Percentiles rank a stretch among this genome's conserved stretches.
Evolutionary conservation across 768 basidiomycete genomes (phyloP).

Genomic region (Trametes cingulata): DNA sequence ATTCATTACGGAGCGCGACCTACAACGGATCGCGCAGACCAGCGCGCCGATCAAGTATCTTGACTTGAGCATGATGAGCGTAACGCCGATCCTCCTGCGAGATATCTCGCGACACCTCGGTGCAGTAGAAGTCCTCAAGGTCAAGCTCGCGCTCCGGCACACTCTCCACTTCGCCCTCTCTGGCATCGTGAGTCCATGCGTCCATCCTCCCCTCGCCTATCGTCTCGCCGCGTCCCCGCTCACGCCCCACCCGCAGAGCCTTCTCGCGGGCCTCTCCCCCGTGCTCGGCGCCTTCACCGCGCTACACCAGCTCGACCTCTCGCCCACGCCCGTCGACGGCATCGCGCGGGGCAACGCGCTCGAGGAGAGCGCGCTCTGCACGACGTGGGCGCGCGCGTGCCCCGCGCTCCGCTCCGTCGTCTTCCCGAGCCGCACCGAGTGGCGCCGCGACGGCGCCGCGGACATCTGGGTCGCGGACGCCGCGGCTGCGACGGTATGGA

Average conservation of each 20-base stretch:
- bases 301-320: conserved; percentile 57
- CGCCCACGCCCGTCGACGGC: conserved; percentile 55
- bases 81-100: conserved; percentile 56
- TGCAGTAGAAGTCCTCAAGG: conserved; percentile 50
- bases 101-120: conserved; percentile 54
- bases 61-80: conserved; percentile 61
- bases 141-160: conserved; percentile 62
- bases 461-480: conserved; percentile 36
- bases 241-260: conserved; percentile 40
- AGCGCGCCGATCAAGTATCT: conserved; percentile 51
- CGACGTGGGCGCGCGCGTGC: conserved; percentile 56
- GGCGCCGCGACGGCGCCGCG: conserved; percentile 38
- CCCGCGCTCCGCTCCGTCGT: conserved; percentile 52
- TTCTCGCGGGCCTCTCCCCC: conserved; percentile 60
- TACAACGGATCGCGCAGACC: conserved; percentile 50
- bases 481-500: conserved; percentile 16
- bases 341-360: conserved; percentile 38
- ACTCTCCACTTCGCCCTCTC: conserved; percentile 64
- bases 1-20: conserved; percentile 53
- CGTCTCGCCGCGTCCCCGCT: neutral
- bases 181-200: conserved; percentile 67
- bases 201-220: neutral
- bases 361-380: conserved; percentile 55
- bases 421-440: conserved; percentile 59
- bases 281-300: conserved; percentile 52